phyloP scores from a whole-genome alignment of 2,329 filamentous ascomycete genomes.

The Ophiostoma fasciatum region DNA sequence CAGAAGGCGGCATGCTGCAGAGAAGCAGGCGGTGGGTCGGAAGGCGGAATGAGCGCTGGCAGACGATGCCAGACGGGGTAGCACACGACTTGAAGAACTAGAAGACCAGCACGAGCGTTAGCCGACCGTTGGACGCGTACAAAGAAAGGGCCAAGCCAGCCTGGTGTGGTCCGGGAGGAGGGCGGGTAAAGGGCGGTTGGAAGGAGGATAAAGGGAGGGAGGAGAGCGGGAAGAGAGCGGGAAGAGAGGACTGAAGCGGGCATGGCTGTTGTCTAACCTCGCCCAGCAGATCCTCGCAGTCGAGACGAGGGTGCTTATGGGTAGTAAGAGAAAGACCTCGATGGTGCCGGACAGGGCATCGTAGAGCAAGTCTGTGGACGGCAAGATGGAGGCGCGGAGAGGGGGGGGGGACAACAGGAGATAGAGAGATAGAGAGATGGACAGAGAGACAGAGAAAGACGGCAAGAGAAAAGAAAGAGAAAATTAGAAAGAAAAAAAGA shows the following conservation, averaged over 20 bases:
- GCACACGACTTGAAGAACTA: neutral
- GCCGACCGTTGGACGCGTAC: too few relatives aligned
- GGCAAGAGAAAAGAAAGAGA: too few relatives aligned
- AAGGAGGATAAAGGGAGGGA: too few relatives aligned
- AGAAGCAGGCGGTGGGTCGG: slow-evolving; percentile 13
- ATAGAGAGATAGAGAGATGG: neutral
- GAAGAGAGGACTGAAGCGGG: too few relatives aligned
- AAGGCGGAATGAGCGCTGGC: slow-evolving; percentile 5
- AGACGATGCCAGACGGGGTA: neutral
- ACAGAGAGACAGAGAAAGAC: too few relatives aligned
- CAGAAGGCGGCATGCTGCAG: slow-evolving; percentile 8
- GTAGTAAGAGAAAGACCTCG: slow-evolving; percentile 7
- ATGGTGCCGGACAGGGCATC: slow-evolving; percentile 8
- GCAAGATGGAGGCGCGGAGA: too few relatives aligned
- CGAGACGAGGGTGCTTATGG: slow-evolving; percentile 6
- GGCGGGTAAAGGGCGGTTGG: neutral
- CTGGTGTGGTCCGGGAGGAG: too few relatives aligned
- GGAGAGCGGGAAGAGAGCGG: too few relatives aligned
- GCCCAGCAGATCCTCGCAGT: slow-evolving; percentile 4
- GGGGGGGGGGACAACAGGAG: neutral
- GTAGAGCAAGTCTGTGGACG: slow-evolving; percentile 4
- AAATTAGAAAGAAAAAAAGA: too few relatives aligned
- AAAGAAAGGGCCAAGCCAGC: too few relatives aligned
- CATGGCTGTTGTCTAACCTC: slow-evolving; percentile 7
- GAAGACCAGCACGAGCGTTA: too few relatives aligned